Percentiles rank a stretch among this genome's conserved stretches.
These are phyloP conservation scores for Diaporthe vaccinii DNA, from an alignment of 2,329 filamentous ascomycete genomes.

Conservation along the genomic window DNA sequence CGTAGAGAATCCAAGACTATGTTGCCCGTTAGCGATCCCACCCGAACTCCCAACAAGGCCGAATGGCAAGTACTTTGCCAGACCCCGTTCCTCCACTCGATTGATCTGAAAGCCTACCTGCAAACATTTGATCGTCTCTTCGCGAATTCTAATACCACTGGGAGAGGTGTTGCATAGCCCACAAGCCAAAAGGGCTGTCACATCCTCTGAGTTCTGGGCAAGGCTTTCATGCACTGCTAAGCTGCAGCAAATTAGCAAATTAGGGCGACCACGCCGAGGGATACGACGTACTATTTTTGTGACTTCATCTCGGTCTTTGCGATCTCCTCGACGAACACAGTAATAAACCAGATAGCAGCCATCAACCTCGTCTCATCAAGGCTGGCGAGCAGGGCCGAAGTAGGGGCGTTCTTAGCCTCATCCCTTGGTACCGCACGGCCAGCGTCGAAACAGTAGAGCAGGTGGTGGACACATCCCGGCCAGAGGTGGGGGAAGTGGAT, in stretches of 20 bases:
- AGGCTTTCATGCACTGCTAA: slow-evolving; percentile 56
- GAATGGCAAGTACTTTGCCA: not conserved
- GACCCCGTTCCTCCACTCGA: too few relatives aligned
- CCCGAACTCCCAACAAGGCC: not conserved
- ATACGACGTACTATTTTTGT: slow-evolving; percentile 63
- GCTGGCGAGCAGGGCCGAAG: slow-evolving; percentile 58
- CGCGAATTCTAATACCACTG: slow-evolving; percentile 54
- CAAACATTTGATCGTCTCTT: slow-evolving; percentile 71
- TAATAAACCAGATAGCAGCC: slow-evolving; percentile 74
- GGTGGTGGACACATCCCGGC: slow-evolving; percentile 74
- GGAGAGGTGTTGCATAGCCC: slow-evolving; percentile 51
- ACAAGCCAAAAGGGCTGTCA: slow-evolving; percentile 55
- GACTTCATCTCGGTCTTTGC: slow-evolving; percentile 76
- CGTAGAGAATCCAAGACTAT: slow-evolving; percentile 81
- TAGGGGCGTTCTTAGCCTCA: slow-evolving; percentile 58
- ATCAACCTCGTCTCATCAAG: slow-evolving; percentile 66
- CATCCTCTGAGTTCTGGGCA: slow-evolving; percentile 56
- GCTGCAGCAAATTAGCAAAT: slow-evolving; percentile 45
- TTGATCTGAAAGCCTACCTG: slow-evolving; percentile 59
- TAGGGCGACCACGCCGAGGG: slow-evolving; percentile 47
- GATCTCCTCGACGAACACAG: slow-evolving; percentile 74
- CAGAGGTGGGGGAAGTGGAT: slow-evolving; percentile 78
- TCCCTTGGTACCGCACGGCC: slow-evolving; percentile 62
- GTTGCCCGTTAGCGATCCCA: slow-evolving; percentile 36
- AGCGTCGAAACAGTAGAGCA: slow-evolving; percentile 70